A percentile compares a stretch with the other conserved stretches of the same genome.
These are phyloP conservation scores for Rhizopogon rudus DNA, from an alignment of 768 basidiomycete species.

Conservation along the genomic window DNA sequence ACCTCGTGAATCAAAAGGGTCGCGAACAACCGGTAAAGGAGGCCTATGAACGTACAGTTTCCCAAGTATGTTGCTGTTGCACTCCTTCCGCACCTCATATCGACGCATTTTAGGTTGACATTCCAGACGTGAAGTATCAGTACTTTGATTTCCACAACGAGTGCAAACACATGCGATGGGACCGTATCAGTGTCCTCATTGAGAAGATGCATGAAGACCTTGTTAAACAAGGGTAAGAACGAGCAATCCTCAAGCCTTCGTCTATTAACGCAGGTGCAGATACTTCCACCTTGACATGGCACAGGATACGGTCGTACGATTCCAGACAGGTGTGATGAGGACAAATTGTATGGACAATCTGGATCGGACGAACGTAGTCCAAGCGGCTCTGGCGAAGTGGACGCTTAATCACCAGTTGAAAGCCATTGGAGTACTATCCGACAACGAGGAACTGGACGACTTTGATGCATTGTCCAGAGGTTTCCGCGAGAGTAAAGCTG, in stretches of 20 bases:
- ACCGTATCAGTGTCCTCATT: constrained; percentile 80
- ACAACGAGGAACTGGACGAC: constrained; percentile 73
- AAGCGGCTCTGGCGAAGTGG: constrained; percentile 87
- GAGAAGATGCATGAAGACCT: constrained; percentile 72
- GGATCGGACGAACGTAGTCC: constrained; percentile 96
- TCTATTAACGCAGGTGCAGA: constrained; percentile 33
- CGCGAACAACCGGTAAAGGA: constrained; percentile 94
- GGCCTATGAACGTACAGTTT: constrained; percentile 78
- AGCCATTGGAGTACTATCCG: constrained; percentile 63
- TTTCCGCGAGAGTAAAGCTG: constrained; percentile 78
- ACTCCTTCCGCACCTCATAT: not conserved
- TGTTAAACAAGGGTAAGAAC: constrained; percentile 53
- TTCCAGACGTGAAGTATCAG: constrained; percentile 73
- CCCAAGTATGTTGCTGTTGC: constrained; percentile 40
- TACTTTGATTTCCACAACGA: constrained; percentile 99
- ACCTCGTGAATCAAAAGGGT: constrained; percentile 91
- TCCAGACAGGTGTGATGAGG: constrained; percentile 76
- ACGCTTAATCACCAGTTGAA: constrained; percentile 75
- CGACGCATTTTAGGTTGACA: constrained; percentile 40
- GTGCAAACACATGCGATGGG: constrained; percentile 93
- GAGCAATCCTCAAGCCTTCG: not conserved
- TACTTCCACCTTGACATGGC: constrained; percentile 71
- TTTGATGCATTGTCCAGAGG: constrained; percentile 74
- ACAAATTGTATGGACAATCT: constrained; percentile 98
- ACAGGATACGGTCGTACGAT: constrained; percentile 40